phyloP scores from a whole-genome alignment of 1,284 basidiomycete genomes.

The Phellopilus nigrolimitatus region DNA sequence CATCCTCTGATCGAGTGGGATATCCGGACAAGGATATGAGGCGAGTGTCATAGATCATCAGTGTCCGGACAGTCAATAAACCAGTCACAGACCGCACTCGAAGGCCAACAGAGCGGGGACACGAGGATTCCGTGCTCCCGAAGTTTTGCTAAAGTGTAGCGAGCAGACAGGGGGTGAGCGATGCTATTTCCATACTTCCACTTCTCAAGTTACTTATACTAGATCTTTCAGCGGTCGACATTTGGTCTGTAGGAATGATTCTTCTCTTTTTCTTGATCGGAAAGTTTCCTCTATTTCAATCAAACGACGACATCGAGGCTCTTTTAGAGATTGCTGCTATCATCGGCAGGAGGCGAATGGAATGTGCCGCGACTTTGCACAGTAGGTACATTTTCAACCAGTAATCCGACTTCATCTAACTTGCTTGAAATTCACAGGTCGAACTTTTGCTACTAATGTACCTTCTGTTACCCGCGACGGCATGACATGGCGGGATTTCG shows the following conservation, averaged over 20 bases:
- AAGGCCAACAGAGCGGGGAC: slow-evolving; percentile 98
- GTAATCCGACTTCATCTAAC: background rate
- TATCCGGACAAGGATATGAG: slow-evolving; percentile 67
- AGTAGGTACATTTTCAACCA: slow-evolving; percentile 50
- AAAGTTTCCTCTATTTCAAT: slow-evolving; percentile 95
- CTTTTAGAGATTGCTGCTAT: slow-evolving; percentile 92
- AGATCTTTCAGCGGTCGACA: slow-evolving; percentile 94
- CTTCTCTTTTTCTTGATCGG: slow-evolving; percentile 87
- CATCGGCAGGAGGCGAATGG: slow-evolving; percentile 82
- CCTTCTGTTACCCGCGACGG: slow-evolving; percentile 67
- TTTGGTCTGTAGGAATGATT: slow-evolving; percentile 95
- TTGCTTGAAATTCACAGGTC: slow-evolving; percentile 47
- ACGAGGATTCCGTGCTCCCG: slow-evolving; percentile 93
- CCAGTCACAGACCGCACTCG: slow-evolving; percentile 60
- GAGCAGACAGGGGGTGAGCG: slow-evolving; percentile 88
- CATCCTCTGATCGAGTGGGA: slow-evolving; percentile 64
- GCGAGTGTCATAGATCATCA: slow-evolving; percentile 31
- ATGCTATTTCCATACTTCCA: slow-evolving; percentile 2
- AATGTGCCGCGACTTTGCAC: slow-evolving; percentile 83
- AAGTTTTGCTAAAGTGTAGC: slow-evolving; percentile 93
- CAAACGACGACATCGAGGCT: slow-evolving; percentile 92
- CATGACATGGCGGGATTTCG: slow-evolving; percentile 66
- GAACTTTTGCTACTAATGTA: slow-evolving; percentile 82
- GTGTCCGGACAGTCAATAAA: slow-evolving; percentile 6
- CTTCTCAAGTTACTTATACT: no score